A percentile compares a stretch with the other conserved stretches of the same genome.
Evolutionary conservation across 495 filamentous ascomycete species (phyloP).

Genomic region (Lepidopterella palustris): DNA sequence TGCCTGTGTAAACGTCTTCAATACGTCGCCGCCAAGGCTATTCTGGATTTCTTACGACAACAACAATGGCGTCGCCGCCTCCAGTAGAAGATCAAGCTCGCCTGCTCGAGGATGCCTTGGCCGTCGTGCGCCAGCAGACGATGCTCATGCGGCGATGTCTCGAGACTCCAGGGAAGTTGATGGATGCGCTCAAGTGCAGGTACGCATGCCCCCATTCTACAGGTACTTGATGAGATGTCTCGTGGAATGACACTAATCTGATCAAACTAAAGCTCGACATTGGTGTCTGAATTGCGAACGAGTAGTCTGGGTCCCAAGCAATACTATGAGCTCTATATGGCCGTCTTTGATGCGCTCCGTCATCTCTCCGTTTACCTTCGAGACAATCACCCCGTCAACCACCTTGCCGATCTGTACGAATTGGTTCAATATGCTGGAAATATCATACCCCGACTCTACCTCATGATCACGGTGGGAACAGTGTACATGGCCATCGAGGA

Average conservation of each 20-base stretch:
- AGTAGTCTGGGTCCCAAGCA: conserved; percentile 94
- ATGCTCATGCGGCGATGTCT: conserved; percentile 94
- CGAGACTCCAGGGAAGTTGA: conserved; percentile 95
- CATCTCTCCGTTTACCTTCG: conserved; percentile 94
- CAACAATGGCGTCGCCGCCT: conserved; percentile 32
- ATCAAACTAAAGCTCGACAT: conserved; percentile 63
- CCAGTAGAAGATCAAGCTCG: conserved; percentile 81
- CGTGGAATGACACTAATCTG: conserved; percentile 5
- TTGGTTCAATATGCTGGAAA: conserved; percentile 98
- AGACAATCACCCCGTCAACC: conserved; percentile 95
- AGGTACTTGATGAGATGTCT: not conserved
- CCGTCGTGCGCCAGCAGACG: conserved; percentile 93
- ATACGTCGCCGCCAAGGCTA: not conserved
- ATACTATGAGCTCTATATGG: conserved; percentile 99
- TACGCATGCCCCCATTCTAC: conserved; percentile 40
- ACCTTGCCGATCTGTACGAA: conserved; percentile 96
- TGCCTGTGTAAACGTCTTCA: not conserved
- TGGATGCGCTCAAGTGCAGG: conserved; percentile 99
- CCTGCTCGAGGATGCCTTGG: conserved; percentile 92
- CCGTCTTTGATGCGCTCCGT: conserved; percentile 94
- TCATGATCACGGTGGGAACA: conserved; percentile 98
- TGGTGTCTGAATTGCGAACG: conserved; percentile 94
- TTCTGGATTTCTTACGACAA: not conserved
- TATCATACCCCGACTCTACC: conserved; percentile 90
- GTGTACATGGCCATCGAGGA: conserved; percentile 98